A percentile compares a stretch with the other conserved stretches of the same genome.
Evolutionary conservation across 179 eudicot genomes (phyloP).

Genomic region (Gypsophila paniculata): DNA sequence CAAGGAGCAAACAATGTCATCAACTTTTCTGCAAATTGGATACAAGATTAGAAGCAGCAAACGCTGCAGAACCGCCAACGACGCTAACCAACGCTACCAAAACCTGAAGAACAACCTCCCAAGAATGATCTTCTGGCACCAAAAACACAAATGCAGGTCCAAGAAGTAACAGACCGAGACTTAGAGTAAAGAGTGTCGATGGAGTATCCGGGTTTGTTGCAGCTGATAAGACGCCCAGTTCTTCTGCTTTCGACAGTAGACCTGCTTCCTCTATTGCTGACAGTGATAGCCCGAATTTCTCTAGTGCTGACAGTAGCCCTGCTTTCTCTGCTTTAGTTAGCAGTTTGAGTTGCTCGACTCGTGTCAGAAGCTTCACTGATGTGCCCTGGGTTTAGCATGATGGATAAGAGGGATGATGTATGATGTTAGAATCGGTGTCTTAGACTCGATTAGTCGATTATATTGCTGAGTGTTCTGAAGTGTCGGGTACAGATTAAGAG

Average conservation of each 20-base stretch:
- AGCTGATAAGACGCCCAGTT: slow-evolving; percentile 70
- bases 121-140: slow-evolving; percentile 77
- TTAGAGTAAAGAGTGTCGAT: slow-evolving; percentile 46
- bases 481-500: too few relatives aligned
- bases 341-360: slow-evolving; percentile 78
- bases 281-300: slow-evolving; percentile 58
- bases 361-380: slow-evolving; percentile 64
- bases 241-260: slow-evolving; percentile 78
- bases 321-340: slow-evolving; percentile 94
- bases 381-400: slow-evolving; percentile 8
- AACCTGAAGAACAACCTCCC: slow-evolving; percentile 67
- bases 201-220: slow-evolving; percentile 79
- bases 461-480: too few relatives aligned
- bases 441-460: too few relatives aligned
- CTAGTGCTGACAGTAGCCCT: slow-evolving; percentile 82
- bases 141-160: slow-evolving; percentile 65
- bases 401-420: neutral
- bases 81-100: slow-evolving; percentile 57
- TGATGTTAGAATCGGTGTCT: neutral
- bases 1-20: neutral
- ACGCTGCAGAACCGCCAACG: slow-evolving; percentile 83
- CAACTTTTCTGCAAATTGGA: slow-evolving; percentile 66
- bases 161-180: slow-evolving; percentile 47
- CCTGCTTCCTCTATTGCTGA: slow-evolving; percentile 67
- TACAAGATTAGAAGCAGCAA: slow-evolving; percentile 84